Evolutionary conservation across 495 filamentous ascomycete genomes (phyloP).

Genomic region (Sordaria brevicollis): DNA sequence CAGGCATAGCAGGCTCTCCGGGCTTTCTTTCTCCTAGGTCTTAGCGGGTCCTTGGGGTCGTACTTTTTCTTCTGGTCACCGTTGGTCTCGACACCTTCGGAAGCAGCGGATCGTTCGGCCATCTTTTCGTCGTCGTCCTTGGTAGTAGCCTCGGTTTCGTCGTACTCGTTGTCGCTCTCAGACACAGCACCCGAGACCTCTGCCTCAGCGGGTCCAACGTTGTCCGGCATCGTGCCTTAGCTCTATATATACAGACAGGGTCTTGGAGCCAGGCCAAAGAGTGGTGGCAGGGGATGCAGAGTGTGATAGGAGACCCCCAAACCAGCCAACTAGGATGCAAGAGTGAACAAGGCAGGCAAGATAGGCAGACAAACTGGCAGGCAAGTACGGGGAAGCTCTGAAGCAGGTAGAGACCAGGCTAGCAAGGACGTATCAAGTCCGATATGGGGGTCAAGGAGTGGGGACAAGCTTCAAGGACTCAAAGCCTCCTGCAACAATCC

Average conservation of each 20-base stretch:
- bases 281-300: conserved; percentile 23
- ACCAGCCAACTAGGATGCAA: conserved; percentile 18
- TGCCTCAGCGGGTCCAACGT: conserved; percentile 31
- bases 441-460: conserved; percentile 11
- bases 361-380: not conserved
- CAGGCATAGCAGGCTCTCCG: conserved; percentile 92
- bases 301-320: conserved; percentile 11
- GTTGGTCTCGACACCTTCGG: conserved; percentile 32
- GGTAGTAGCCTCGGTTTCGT: conserved; percentile 28
- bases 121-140: conserved; percentile 52
- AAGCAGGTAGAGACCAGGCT: not conserved
- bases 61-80: conserved; percentile 49
- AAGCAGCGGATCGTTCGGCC: conserved; percentile 39
- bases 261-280: conserved; percentile 7
- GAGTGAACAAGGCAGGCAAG: conserved; percentile 3
- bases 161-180: conserved; percentile 46
- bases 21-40: conserved; percentile 91
- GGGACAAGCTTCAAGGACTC: conserved; percentile 3
- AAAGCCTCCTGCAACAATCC: conserved; percentile 18
- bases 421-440: conserved; percentile 2
- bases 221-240: conserved; percentile 37
- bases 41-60: conserved; percentile 72
- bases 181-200: conserved; percentile 46
- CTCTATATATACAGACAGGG: conserved; percentile 33
- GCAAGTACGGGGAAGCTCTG: not conserved